Evolutionary conservation across 257 asterid species (phyloP).

Genomic region (Verbascum thapsus): DNA sequence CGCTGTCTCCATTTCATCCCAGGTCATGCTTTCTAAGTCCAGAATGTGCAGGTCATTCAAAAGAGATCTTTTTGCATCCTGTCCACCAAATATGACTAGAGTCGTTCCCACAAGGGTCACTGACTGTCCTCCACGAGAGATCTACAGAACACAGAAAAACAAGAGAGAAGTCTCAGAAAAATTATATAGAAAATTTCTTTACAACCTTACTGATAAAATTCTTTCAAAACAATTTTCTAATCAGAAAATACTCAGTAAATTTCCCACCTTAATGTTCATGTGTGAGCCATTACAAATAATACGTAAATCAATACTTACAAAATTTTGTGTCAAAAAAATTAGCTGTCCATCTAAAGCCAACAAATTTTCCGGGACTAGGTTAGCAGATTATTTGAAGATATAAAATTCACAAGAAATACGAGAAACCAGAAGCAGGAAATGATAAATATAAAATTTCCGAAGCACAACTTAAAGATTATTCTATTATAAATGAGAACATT

Average conservation of each 20-base stretch:
- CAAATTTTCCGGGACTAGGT: no score
- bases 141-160: constrained; percentile 43
- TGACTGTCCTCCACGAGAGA: constrained; percentile 97
- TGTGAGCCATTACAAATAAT: no score
- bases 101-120: constrained; percentile 79
- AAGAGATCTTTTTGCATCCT: constrained; percentile 89
- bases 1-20: constrained; percentile 97
- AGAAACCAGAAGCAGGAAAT: constrained; percentile 23
- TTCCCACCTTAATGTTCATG: no score
- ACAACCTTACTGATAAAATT: no score
- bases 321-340: no score
- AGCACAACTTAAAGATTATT: constrained; percentile 16
- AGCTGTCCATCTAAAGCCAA: no score
- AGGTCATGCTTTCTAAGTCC: constrained; percentile 94
- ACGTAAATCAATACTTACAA: no score
- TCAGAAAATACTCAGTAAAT: no score
- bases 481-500: constrained; percentile 30
- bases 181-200: constrained; percentile 17
- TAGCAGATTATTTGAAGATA: no score
- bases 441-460: constrained; percentile 22
- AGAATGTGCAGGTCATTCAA: constrained; percentile 94
- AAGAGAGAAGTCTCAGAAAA: constrained; percentile 14
- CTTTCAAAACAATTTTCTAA: no score
- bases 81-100: constrained; percentile 94
- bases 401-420: constrained; percentile 28